Conservation (phyloP, 2,329 filamentous ascomycete species). For the Talaromyces marneffei region DNA sequence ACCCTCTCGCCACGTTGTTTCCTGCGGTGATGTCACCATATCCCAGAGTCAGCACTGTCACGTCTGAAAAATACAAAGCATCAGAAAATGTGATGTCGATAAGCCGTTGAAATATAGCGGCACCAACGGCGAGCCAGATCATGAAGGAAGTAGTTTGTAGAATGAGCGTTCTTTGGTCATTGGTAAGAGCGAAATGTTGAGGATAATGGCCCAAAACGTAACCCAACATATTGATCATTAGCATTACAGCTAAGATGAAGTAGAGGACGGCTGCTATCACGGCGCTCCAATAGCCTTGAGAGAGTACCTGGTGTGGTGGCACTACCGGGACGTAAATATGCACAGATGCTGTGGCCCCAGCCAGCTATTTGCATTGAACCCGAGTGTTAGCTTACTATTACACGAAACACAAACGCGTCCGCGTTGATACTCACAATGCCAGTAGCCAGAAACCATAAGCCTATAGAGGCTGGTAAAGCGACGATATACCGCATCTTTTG, state of each 20-base stretch:
- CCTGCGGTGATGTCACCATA: conserved; percentile 58
- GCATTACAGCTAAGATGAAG: conserved; percentile 68
- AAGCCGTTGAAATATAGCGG: conserved; percentile 65
- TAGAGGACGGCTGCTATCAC: conserved; percentile 75
- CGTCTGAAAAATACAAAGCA: conserved; percentile 71
- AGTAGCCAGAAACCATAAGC: conserved; percentile 65
- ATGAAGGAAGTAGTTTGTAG: conserved; percentile 84
- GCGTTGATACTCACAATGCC: conserved; percentile 46
- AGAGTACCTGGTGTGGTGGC: conserved; percentile 52
- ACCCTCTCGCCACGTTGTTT: conserved; percentile 55
- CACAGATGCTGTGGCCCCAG: conserved; percentile 62
- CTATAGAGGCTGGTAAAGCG: conserved; percentile 75
- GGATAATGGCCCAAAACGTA: conserved; percentile 69
- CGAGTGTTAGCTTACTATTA: background rate
- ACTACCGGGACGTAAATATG: conserved; percentile 53
- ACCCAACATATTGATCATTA: conserved; percentile 73
- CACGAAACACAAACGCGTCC: background rate
- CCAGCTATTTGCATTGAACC: conserved; percentile 42
- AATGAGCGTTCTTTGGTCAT: conserved; percentile 80
- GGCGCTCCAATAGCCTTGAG: conserved; percentile 82
- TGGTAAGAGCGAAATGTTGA: conserved; percentile 70
- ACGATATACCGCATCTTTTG: conserved; percentile 71
- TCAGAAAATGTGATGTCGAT: conserved; percentile 74
- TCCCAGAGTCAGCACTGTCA: conserved; percentile 58
- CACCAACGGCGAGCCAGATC: conserved; percentile 72